Percentiles rank a stretch among this genome's conserved stretches.
Conservation (phyloP, 805 yeast species). For the Trichomonascus vanleenenianus region DNA sequence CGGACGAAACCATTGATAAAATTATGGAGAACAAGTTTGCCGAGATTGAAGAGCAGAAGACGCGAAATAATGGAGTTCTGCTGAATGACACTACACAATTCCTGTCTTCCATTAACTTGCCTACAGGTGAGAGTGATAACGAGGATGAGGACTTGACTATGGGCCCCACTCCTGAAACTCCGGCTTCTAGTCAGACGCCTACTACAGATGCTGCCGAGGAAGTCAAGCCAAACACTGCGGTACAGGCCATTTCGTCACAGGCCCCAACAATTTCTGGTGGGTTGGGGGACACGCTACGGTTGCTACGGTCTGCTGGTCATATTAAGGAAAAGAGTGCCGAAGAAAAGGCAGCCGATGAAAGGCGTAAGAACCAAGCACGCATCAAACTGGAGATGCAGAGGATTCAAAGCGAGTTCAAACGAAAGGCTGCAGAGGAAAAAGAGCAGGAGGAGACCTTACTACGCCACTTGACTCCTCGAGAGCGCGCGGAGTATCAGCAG, state of each 20-base stretch:
- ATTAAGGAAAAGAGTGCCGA: constrained; percentile 16
- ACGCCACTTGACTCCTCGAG: constrained; percentile 25
- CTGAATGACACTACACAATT: background rate
- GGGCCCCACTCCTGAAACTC: background rate
- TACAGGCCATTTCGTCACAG: constrained; percentile 7
- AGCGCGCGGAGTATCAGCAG: constrained; percentile 26
- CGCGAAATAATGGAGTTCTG: background rate
- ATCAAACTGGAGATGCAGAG: constrained; percentile 18
- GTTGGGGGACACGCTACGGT: constrained; percentile 31
- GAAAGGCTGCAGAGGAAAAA: constrained; percentile 17
- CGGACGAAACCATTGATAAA: constrained; percentile 8
- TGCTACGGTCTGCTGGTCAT: constrained; percentile 27
- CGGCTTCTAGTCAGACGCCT: background rate
- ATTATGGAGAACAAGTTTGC: constrained; percentile 6
- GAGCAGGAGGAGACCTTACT: constrained; percentile 19
- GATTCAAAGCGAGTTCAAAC: constrained; percentile 18
- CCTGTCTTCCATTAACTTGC: background rate
- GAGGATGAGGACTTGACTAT: constrained; percentile 3
- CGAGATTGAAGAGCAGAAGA: background rate
- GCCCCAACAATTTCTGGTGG: constrained; percentile 24
- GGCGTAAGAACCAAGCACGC: constrained; percentile 17
- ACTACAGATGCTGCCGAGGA: constrained; percentile 5
- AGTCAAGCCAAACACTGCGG: constrained; percentile 10
- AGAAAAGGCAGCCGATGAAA: constrained; percentile 18
- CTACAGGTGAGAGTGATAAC: background rate